Evolutionary conservation across 495 filamentous ascomycete species (phyloP).

Genomic region (Tuber melanosporum): DNA sequence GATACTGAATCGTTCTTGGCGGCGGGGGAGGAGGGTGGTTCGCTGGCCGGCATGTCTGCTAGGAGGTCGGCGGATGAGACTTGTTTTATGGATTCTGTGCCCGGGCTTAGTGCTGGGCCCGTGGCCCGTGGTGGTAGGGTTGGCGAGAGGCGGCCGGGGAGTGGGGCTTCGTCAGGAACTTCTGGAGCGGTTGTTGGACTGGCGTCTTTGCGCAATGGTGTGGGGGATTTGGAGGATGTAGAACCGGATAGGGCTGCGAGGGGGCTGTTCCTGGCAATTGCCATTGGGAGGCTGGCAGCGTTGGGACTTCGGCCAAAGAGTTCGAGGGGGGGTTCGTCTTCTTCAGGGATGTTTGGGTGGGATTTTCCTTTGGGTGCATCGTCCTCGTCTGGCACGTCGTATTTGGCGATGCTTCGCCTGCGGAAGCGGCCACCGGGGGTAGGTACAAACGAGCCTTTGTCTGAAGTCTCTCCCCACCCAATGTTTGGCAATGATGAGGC

Average conservation of each 20-base stretch:
- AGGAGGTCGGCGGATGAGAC: slow-evolving; percentile 27
- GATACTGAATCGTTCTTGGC: slow-evolving; percentile 27
- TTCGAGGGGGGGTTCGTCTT: not conserved
- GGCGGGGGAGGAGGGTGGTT: slow-evolving; percentile 7
- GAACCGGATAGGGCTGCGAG: slow-evolving; percentile 19
- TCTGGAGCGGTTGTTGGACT: slow-evolving; percentile 8
- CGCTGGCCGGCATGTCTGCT: slow-evolving; percentile 12
- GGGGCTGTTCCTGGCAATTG: slow-evolving; percentile 33
- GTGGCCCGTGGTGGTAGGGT: not conserved
- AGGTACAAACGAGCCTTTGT: slow-evolving; percentile 17
- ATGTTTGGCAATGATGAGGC: slow-evolving; percentile 35
- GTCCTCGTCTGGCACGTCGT: slow-evolving; percentile 36
- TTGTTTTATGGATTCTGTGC: not conserved
- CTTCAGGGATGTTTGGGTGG: slow-evolving; percentile 21
- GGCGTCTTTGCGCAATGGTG: slow-evolving; percentile 4
- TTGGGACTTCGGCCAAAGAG: slow-evolving; percentile 22
- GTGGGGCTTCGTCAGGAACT: slow-evolving; percentile 7
- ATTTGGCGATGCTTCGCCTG: slow-evolving; percentile 39
- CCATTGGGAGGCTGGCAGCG: slow-evolving; percentile 36
- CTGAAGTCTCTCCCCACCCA: slow-evolving; percentile 20
- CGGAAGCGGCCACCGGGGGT: slow-evolving; percentile 36
- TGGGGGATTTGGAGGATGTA: slow-evolving; percentile 11
- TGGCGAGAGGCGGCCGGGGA: slow-evolving; percentile 25
- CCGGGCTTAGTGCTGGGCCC: slow-evolving; percentile 6
- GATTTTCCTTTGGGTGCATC: slow-evolving; percentile 9